A percentile compares a stretch with the other conserved stretches of the same genome.
Conservation (phyloP, 768 basidiomycete species). For the Erythrobasidium yunnanense region DNA sequence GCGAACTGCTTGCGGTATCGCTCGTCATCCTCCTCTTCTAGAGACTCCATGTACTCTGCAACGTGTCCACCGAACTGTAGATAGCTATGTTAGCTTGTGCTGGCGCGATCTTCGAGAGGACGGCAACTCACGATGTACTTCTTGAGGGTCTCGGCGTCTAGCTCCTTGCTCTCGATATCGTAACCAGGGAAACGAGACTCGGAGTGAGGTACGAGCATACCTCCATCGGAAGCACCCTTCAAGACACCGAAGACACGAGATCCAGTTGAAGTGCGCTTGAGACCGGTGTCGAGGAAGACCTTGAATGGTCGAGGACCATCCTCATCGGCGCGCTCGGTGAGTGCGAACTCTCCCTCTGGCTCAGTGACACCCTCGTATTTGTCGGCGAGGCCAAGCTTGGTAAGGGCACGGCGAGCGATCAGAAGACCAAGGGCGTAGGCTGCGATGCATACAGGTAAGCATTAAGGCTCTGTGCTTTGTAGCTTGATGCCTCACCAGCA, state of each 20-base stretch:
- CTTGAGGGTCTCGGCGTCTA: slow-evolving; percentile 87
- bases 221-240: slow-evolving; percentile 97
- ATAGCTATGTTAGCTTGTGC: no score
- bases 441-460: slow-evolving; percentile 37
- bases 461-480: neutral
- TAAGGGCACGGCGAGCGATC: slow-evolving; percentile 81
- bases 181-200: slow-evolving; percentile 94
- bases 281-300: slow-evolving; percentile 93
- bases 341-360: slow-evolving; percentile 69
- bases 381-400: slow-evolving; percentile 90
- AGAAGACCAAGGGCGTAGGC: slow-evolving; percentile 97
- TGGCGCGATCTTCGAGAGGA: neutral
- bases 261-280: slow-evolving; percentile 94
- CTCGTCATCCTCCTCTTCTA: slow-evolving; percentile 99
- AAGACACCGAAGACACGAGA: slow-evolving; percentile 94
- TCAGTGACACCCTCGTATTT: slow-evolving; percentile 92
- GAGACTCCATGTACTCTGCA: slow-evolving; percentile 97
- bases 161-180: slow-evolving; percentile 80
- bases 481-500: slow-evolving; percentile 54
- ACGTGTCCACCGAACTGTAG: slow-evolving; percentile 72
- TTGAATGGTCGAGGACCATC: slow-evolving; percentile 98
- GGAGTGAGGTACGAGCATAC: slow-evolving; percentile 93
- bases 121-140: slow-evolving; percentile 63
- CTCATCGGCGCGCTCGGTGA: slow-evolving; percentile 71
- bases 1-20: slow-evolving; percentile 59